phyloP scores from a whole-genome alignment of 2,329 filamentous ascomycete genomes.

The Ophiostoma novo-ulmi region DNA sequence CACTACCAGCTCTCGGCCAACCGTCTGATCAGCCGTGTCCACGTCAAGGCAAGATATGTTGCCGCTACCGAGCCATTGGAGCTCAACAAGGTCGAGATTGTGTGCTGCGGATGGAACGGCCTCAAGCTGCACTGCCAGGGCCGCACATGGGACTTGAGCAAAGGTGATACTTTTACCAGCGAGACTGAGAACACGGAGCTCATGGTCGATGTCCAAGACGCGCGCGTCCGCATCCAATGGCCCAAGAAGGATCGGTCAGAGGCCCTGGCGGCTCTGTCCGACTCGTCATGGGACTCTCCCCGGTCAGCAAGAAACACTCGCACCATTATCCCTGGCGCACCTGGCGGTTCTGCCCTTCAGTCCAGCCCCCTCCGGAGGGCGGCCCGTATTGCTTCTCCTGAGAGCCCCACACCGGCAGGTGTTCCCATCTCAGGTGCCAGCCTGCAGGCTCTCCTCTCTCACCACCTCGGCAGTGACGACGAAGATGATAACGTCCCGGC shows the following conservation, averaged over 20 bases:
- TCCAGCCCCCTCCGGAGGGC: slow-evolving; percentile 56
- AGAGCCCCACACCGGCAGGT: slow-evolving; percentile 56
- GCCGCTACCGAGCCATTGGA: slow-evolving; percentile 62
- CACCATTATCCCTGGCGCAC: slow-evolving; percentile 29
- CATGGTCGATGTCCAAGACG: slow-evolving; percentile 91
- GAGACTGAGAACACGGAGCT: slow-evolving; percentile 84
- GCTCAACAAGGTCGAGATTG: slow-evolving; percentile 74
- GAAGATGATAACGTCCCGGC: slow-evolving; percentile 35
- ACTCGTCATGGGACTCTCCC: slow-evolving; percentile 66
- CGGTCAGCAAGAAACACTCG: slow-evolving; percentile 32
- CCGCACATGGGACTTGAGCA: slow-evolving; percentile 75
- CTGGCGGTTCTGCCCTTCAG: slow-evolving; percentile 41
- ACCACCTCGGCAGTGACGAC: slow-evolving; percentile 29
- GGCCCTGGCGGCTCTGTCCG: slow-evolving; percentile 48
- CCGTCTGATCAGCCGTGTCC: slow-evolving; percentile 85
- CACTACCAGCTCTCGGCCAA: slow-evolving; percentile 91
- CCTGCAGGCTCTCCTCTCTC: slow-evolving; percentile 43
- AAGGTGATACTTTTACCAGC: slow-evolving; percentile 84
- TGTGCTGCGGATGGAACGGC: slow-evolving; percentile 94
- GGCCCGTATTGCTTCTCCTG: slow-evolving; percentile 64
- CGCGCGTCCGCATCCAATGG: slow-evolving; percentile 85
- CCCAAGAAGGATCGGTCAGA: slow-evolving; percentile 50
- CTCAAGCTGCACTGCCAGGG: slow-evolving; percentile 88
- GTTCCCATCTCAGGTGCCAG: slow-evolving; percentile 39
- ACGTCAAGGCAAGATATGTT: slow-evolving; percentile 82